Conservation (phyloP, 192 early-diverging fungal species). For the Phlyctochytrium bullatum region DNA sequence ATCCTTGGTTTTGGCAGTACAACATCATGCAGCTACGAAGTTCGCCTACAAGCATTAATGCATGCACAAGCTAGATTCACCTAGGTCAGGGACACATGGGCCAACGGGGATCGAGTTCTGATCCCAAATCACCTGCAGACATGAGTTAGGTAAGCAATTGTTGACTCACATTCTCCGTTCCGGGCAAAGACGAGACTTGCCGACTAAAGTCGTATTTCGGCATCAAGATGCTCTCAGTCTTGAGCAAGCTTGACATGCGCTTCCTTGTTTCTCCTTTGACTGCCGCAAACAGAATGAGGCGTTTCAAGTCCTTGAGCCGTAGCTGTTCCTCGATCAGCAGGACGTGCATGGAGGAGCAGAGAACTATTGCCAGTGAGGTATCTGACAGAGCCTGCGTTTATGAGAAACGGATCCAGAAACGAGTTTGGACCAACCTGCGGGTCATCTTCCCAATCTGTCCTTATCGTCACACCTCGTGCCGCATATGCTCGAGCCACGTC, state of each 20-base stretch:
- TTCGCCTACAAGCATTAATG: too few species aligned
- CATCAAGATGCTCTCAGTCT: conserved; percentile 5
- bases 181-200: too few species aligned
- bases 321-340: background rate
- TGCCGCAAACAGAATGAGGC: background rate
- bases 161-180: too few species aligned
- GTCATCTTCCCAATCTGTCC: conserved; percentile 4
- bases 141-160: too few species aligned
- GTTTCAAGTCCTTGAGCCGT: background rate
- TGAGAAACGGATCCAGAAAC: background rate
- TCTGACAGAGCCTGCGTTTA: background rate
- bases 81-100: background rate
- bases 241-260: background rate
- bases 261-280: background rate
- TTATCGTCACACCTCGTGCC: background rate
- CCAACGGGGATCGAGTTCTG: too few species aligned
- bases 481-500: background rate
- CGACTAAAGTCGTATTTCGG: background rate
- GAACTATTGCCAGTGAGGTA: background rate
- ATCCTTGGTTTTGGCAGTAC: background rate
- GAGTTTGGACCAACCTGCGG: background rate
- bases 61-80: background rate
- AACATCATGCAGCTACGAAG: background rate
- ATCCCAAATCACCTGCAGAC: too few species aligned
- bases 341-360: conserved; percentile 4